phyloP scores from a whole-genome alignment of 176 grass and related monocot genomes.

The Dendrocalamus sinicus region DNA sequence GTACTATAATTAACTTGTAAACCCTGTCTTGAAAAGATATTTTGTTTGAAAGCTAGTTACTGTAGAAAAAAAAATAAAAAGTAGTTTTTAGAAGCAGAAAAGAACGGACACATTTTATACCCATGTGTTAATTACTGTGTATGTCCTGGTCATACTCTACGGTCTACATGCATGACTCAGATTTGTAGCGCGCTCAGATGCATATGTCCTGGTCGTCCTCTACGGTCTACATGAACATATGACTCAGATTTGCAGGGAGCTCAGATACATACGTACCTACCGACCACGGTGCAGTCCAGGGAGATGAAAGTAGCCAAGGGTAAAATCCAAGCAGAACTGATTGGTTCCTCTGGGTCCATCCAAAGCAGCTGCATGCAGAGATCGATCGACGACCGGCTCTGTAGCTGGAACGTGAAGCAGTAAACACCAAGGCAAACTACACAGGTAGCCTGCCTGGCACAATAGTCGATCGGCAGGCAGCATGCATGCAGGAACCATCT shows the following conservation, averaged over 20 bases:
- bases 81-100: too few relatives aligned
- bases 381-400: slow-evolving; percentile 35
- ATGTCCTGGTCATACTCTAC: not conserved
- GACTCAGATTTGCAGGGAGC: not conserved
- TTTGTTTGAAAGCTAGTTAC: too few relatives aligned
- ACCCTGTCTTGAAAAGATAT: too few relatives aligned
- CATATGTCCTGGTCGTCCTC: slow-evolving; percentile 20
- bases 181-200: slow-evolving; percentile 24
- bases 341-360: slow-evolving; percentile 40
- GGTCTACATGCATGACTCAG: slow-evolving; percentile 36
- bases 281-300: slow-evolving; percentile 22
- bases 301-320: slow-evolving; percentile 20
- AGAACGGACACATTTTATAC: not conserved
- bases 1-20: too few relatives aligned
- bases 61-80: too few relatives aligned
- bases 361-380: not conserved
- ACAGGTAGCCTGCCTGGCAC: slow-evolving; percentile 17
- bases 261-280: slow-evolving; percentile 26
- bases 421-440: slow-evolving; percentile 47
- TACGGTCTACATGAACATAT: slow-evolving; percentile 7
- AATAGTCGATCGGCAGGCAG: slow-evolving; percentile 23
- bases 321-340: slow-evolving; percentile 53
- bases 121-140: not conserved
- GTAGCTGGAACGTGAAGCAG: slow-evolving; percentile 44
- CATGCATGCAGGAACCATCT: slow-evolving; percentile 41